Base-by-base conservation (phyloP, 371 early-diverging fungal species). In the Entomophthora muscae region DNA sequence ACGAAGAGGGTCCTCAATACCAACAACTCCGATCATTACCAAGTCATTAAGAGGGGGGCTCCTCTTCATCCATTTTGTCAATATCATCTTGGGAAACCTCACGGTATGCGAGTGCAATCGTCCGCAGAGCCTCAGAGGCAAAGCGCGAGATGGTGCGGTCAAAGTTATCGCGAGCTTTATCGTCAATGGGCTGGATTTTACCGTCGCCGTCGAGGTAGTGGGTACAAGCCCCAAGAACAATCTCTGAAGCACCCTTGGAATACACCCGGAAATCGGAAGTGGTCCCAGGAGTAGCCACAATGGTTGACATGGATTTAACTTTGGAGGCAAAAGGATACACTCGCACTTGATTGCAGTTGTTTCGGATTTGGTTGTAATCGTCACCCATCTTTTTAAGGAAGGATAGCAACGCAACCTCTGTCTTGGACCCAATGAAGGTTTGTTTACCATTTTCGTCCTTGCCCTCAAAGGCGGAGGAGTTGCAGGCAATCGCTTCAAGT, bases 241-340 rank as follows among this genome's bases (percentile, higher is more conserved):
- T 75, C 69, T 93, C 95, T 32, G 87, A 80, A 2, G 92, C 94
- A 26, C 93, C 95, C 71, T 94, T 94, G 63, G 83, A 73, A 63
- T 84, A 83, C 2, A 87, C 63, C 28, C 87, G 77, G 68, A 80
- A 88, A 66, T 68, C 29, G 13, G 56, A 67, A 67, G 31, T 30
- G 53, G 3, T 67, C 31, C 53, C 68, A 29, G 70, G 69, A 3
- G 81, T 74, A 42, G 78, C 72, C 29, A 89, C 73, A 21, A 89
- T 74, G 3, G 88, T 86, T n/a, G 86, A 76, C 93, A 93, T 94
- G 54, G 86, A 77, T 75, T 95, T 94, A 28, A 83, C 78, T 30
- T 86, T 86, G 12, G 89, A 89, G 24, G 82, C 82, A 72, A 94
- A 94, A 1, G 91, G 90, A 55, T 75, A 83, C 21, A 85, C 67